Conservation (phyloP, 495 filamentous ascomycete genomes). For the Aspergillus bridgeri region DNA sequence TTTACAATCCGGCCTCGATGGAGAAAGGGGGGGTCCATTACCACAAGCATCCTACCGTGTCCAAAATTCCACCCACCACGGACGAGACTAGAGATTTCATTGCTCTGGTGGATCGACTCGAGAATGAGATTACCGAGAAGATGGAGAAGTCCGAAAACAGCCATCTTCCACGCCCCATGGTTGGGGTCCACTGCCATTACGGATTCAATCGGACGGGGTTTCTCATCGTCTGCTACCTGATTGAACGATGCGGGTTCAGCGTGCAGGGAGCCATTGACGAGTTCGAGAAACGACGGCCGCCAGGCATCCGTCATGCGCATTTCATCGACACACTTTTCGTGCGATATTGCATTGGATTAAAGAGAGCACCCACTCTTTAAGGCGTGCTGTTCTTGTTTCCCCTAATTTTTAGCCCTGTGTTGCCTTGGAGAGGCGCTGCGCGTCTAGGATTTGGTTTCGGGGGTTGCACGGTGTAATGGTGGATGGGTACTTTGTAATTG, state of each 20-base stretch:
- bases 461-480: background rate
- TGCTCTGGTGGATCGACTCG: conserved; percentile 68
- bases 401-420: conserved; percentile 15
- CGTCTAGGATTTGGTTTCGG: background rate
- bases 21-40: conserved; percentile 71
- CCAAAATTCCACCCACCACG: conserved; percentile 79
- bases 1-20: conserved; percentile 76
- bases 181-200: conserved; percentile 94
- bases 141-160: conserved; percentile 43
- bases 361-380: conserved; percentile 50
- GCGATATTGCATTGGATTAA: conserved; percentile 62
- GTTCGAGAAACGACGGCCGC: conserved; percentile 69
- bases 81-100: conserved; percentile 78
- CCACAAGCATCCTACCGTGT: conserved; percentile 85
- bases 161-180: conserved; percentile 43
- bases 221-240: conserved; percentile 85
- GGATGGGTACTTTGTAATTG: conserved; percentile 8
- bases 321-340: conserved; percentile 86
- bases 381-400: background rate
- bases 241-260: conserved; percentile 70
- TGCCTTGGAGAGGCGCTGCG: conserved; percentile 2
- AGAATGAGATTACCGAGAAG: conserved; percentile 38
- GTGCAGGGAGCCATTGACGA: conserved; percentile 77
- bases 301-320: conserved; percentile 85
- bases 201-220: conserved; percentile 92